A percentile compares a stretch with the other conserved stretches of the same genome.
Conservation (phyloP, 768 basidiomycete genomes). For the Termitomyces sp. region DNA sequence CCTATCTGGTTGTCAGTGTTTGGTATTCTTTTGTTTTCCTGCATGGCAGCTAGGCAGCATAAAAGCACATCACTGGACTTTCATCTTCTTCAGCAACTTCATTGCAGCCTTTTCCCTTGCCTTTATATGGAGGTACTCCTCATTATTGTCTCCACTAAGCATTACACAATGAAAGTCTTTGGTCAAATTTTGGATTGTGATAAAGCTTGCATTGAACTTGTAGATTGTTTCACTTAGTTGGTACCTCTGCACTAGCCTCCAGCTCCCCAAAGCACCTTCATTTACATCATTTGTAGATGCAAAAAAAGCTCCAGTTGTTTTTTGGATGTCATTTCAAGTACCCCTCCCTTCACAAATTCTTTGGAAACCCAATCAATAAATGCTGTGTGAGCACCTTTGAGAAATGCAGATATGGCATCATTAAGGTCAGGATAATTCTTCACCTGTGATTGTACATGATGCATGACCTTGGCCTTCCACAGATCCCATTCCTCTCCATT, state of each 20-base stretch:
- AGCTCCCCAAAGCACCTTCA: conserved; percentile 17
- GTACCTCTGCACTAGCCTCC: conserved; percentile 5
- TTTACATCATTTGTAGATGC: conserved; percentile 22
- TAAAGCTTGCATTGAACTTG: conserved; percentile 14
- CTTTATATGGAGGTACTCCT: not conserved
- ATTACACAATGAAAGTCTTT: not conserved
- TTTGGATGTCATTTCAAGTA: conserved; percentile 6
- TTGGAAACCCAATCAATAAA: conserved; percentile 16
- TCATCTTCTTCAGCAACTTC: not conserved
- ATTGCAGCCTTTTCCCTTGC: not conserved
- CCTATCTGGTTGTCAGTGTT: too few relatives aligned
- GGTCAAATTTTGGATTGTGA: conserved; percentile 8
- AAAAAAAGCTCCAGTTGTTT: conserved; percentile 14
- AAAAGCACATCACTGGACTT: too few relatives aligned
- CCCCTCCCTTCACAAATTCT: conserved; percentile 18
- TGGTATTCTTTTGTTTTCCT: too few relatives aligned
- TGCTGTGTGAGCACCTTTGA: conserved; percentile 20
- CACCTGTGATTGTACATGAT: conserved; percentile 6
- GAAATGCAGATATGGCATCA: conserved; percentile 19
- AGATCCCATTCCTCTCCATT: conserved; percentile 21
- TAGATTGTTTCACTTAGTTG: conserved; percentile 7
- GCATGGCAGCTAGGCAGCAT: too few relatives aligned
- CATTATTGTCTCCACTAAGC: not conserved
- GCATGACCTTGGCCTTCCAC: conserved; percentile 12
- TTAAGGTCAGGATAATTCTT: conserved; percentile 16